A percentile compares a stretch with the other conserved stretches of the same genome.
These are phyloP conservation scores for Wickerhamiella hasegawae DNA, from an alignment of 805 yeast species.

Conservation along the genomic window DNA sequence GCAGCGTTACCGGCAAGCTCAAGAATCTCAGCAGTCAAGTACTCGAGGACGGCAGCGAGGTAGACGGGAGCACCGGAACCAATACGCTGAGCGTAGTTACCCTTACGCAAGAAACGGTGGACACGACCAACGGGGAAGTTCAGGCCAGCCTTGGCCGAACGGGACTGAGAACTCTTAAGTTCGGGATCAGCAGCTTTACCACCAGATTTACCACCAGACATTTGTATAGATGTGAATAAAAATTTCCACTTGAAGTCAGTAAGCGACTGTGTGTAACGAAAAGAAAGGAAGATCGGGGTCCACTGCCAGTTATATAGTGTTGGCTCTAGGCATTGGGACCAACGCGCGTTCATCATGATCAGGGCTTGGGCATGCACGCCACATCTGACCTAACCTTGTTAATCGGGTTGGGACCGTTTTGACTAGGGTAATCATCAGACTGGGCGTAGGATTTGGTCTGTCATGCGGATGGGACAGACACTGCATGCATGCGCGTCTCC, in stretches of 20 bases:
- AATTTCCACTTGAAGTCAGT: constrained; percentile 7
- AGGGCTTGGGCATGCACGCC: background rate
- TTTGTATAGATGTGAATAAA: constrained; percentile 18
- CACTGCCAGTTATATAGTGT: background rate
- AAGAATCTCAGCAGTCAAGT: constrained; percentile 92
- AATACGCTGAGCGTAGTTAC: constrained; percentile 66
- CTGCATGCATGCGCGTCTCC: background rate
- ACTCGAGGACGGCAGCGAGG: constrained; percentile 92
- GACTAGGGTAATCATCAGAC: background rate
- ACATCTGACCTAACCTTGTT: background rate
- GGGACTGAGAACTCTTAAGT: constrained; percentile 90
- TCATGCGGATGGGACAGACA: background rate
- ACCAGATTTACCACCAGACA: constrained; percentile 73
- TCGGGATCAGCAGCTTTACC: constrained; percentile 83
- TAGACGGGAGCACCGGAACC: constrained; percentile 99
- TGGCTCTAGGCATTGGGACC: background rate
- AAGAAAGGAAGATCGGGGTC: constrained; percentile 1
- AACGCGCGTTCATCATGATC: background rate
- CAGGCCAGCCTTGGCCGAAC: constrained; percentile 97
- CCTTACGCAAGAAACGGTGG: constrained; percentile 88
- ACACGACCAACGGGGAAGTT: constrained; percentile 99
- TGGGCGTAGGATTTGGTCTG: background rate
- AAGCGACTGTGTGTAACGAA: constrained; percentile 7
- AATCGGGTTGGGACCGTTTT: background rate
- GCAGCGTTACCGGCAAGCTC: constrained; percentile 99